Evolutionary conservation across 371 early-diverging fungal genomes (phyloP).

Genomic region (Actinomortierella wolfii): DNA sequence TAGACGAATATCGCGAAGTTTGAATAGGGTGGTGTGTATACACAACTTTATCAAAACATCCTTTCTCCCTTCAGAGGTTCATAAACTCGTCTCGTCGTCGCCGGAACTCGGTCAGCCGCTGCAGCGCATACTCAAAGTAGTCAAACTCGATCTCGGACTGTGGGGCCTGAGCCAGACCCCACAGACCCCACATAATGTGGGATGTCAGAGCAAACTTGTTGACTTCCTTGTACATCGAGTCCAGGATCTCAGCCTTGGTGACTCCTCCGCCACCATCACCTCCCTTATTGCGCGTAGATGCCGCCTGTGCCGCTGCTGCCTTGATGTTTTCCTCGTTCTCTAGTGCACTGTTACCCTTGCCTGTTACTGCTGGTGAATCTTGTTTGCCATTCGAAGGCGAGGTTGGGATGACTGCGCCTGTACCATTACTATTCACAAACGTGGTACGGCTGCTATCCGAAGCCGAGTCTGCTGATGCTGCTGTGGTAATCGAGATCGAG

Average conservation of each 20-base stretch:
- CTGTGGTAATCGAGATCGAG: too few species aligned
- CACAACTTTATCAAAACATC: too few species aligned
- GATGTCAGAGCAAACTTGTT: constrained; percentile 62
- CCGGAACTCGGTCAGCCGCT: constrained; percentile 55
- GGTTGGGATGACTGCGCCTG: too few species aligned
- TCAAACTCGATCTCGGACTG: constrained; percentile 86
- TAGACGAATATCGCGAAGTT: too few species aligned
- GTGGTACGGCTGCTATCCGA: too few species aligned
- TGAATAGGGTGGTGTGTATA: too few species aligned
- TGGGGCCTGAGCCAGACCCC: constrained; percentile 83
- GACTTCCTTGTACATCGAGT: constrained; percentile 42
- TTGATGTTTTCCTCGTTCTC: constrained; percentile 7
- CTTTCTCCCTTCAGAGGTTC: constrained; percentile 11
- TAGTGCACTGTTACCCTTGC: constrained; percentile 17
- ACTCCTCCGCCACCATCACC: constrained; percentile 27
- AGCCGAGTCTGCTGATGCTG: too few species aligned
- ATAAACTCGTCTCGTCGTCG: constrained; percentile 37
- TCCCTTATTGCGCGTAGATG: neutral
- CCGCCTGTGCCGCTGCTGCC: too few species aligned
- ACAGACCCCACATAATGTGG: constrained; percentile 82
- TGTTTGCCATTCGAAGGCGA: constrained; percentile 12
- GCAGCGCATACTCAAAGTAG: constrained; percentile 71
- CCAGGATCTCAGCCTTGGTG: constrained; percentile 35
- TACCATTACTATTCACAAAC: too few species aligned
- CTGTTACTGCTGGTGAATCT: too few species aligned